Base-by-base conservation (phyloP, 176 grass and related monocot species). In the Hsuehochloa calcarea region DNA sequence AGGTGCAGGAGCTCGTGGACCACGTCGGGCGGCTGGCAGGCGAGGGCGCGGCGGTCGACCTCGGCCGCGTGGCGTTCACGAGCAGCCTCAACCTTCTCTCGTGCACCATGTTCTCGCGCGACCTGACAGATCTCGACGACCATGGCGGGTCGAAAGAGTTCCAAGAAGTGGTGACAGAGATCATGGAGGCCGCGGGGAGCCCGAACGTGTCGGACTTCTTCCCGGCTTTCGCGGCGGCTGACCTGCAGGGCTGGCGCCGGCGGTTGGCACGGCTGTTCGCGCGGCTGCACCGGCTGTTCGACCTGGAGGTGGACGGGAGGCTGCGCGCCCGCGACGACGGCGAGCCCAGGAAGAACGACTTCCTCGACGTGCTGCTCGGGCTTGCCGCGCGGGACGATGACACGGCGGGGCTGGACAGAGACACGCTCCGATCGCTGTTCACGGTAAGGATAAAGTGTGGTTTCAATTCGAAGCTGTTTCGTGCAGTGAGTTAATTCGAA, bases 21-120 rank as follows among this genome's bases (percentile, higher is more conserved):
- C 77, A 87, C 41, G 76, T 87, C 12, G 64, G 5, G 1, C 11
- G 55, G 2, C 39, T 72, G 26, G 41, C 51, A 3, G 9, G 12
- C 3, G 70, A 56, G 5, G 70, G 62, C 50, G 34, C 12, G 20
- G 0, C 49, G 17, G 81, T 91, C 12, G 75, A 84, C 25, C 8
- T 91, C 54, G 77, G 81, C 12, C 85, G 61, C n/a, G 68, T 23
- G 23, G 80, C 35, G 19, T 89, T 89, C 83, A 39, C 60, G 45
- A 80, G 84, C 2, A 31, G 1, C n/a, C 34, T 89, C 14, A 89
- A 87, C 83, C 27, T 92, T 45, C 35, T 92, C 6, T 87, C 87
- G 14, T 6, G 74, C 83, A 77, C 87, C 19, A 29, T 87, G 23
- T 92, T 92, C 87, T 90, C 87, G 3, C n/a, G n/a, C 49, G 87